These are phyloP conservation scores for Galeopsis tetrahit DNA, from an alignment of 257 asterid species.

Conservation along the genomic window DNA sequence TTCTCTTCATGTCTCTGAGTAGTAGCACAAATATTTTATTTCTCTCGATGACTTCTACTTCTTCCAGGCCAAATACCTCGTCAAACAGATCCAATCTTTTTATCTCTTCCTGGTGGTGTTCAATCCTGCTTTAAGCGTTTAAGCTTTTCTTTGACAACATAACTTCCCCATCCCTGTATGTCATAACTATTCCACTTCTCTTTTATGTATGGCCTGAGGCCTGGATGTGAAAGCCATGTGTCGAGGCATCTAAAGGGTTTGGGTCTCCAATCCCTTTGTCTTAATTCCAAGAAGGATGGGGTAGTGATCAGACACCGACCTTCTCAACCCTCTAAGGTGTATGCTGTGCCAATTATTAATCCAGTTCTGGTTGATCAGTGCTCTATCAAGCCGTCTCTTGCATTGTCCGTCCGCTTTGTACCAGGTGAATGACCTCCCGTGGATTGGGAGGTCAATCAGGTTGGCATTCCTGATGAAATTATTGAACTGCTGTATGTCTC, in stretches of 20 bases:
- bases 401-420: background rate
- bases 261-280: background rate
- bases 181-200: background rate
- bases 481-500: background rate
- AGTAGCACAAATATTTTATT: too few relatives aligned
- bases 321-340: background rate
- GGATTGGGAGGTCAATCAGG: background rate
- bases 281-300: background rate
- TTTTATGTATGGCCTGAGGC: too few relatives aligned
- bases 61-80: too few relatives aligned
- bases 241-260: too few relatives aligned
- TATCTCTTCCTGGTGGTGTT: too few relatives aligned
- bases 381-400: background rate
- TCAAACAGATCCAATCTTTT: too few relatives aligned
- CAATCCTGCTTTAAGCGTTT: background rate
- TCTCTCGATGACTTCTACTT: too few relatives aligned
- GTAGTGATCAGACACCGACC: background rate
- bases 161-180: background rate
- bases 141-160: background rate
- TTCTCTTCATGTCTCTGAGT: too few relatives aligned
- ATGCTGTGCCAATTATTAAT: background rate
- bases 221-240: background rate
- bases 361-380: too few relatives aligned
- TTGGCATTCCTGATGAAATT: too few relatives aligned
- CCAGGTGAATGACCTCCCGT: background rate